These are phyloP conservation scores for Agaricus sinodeliciosus DNA, from an alignment of 768 basidiomycete species.

Conservation along the genomic window DNA sequence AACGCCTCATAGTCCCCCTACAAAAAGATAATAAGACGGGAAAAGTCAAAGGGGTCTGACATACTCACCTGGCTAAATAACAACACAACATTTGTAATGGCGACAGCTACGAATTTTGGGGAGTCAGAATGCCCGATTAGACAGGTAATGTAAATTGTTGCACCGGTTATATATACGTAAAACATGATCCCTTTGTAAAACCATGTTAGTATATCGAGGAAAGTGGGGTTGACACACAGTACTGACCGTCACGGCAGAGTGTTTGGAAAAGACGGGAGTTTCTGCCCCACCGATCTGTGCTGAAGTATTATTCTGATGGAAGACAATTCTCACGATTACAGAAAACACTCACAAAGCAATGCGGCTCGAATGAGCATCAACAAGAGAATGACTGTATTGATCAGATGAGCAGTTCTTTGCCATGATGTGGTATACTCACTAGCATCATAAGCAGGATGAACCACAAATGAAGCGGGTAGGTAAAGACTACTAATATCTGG, in stretches of 20 bases:
- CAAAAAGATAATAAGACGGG: not conserved
- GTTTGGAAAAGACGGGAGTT: not conserved
- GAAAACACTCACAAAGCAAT: not conserved
- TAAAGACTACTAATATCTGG: no score
- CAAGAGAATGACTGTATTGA: not conserved
- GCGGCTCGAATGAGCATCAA: not conserved
- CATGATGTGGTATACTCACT: not conserved
- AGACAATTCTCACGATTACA: not conserved
- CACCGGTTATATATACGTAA: not conserved
- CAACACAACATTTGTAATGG: not conserved
- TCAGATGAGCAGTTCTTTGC: not conserved
- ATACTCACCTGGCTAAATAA: not conserved
- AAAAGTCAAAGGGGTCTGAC: not conserved
- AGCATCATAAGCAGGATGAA: not conserved
- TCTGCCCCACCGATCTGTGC: not conserved
- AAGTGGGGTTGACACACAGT: not conserved
- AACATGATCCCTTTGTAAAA: not conserved
- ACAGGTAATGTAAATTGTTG: not conserved
- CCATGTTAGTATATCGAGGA: not conserved
- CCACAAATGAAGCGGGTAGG: not conserved
- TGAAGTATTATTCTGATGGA: not conserved
- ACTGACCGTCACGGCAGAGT: not conserved
- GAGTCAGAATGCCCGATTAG: not conserved
- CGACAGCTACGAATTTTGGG: not conserved
- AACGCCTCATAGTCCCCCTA: not conserved